A percentile compares a stretch with the other conserved stretches of the same genome.
phyloP scores from a whole-genome alignment of 306 rosid genomes.

The Betula pendula region DNA sequence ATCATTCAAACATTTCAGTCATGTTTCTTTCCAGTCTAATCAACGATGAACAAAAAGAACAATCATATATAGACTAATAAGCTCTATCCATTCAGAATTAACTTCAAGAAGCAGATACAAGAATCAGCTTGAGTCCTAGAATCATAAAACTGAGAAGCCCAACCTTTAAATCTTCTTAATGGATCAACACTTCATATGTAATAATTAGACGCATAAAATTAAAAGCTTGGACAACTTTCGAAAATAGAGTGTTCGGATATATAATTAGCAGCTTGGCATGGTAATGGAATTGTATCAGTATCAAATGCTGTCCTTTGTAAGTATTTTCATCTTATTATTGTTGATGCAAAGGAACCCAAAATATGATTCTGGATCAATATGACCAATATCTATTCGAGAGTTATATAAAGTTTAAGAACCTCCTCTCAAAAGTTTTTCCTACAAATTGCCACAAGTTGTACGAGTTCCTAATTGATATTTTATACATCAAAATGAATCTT shows the following conservation, averaged over 20 bases:
- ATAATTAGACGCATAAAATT: not conserved
- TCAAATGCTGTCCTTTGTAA: conserved; percentile 9
- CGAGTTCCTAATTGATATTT: not conserved
- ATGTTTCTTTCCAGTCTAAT: not conserved
- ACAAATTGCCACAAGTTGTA: not conserved
- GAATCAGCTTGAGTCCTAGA: not conserved
- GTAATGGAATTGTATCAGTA: not conserved
- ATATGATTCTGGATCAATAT: not conserved
- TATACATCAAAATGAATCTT: not conserved
- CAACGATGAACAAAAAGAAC: not conserved
- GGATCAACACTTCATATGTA: not conserved
- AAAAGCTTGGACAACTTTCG: not conserved
- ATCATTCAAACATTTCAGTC: not conserved
- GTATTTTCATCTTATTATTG: conserved; percentile 10
- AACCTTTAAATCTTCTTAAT: not conserved
- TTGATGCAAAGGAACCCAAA: not conserved
- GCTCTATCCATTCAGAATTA: too few relatives aligned
- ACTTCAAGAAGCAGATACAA: too few relatives aligned
- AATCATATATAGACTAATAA: too few relatives aligned
- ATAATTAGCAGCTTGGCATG: not conserved
- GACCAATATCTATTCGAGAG: not conserved
- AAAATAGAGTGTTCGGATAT: not conserved
- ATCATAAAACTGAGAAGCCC: not conserved
- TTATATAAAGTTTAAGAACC: not conserved
- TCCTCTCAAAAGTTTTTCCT: not conserved